Conservation (phyloP, 2,329 filamentous ascomycete species). For the Penicillium sp. region DNA sequence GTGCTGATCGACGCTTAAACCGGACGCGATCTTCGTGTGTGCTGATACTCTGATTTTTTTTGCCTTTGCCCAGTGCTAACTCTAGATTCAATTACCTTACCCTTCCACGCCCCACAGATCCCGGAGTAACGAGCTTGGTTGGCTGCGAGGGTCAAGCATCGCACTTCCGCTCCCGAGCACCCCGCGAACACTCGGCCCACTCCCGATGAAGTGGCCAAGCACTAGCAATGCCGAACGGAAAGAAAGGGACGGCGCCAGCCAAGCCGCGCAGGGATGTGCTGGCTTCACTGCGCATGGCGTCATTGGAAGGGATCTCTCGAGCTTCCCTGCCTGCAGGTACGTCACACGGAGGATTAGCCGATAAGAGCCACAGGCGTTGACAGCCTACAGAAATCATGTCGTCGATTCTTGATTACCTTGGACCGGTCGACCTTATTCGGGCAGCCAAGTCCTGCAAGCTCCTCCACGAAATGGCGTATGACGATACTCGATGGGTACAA, state of each 20-base stretch:
- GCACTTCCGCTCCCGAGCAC: constrained; percentile 3
- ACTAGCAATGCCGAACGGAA: constrained; percentile 50
- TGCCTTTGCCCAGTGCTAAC: background rate
- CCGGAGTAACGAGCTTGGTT: background rate
- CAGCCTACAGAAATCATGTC: constrained; percentile 72
- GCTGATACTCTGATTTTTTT: background rate
- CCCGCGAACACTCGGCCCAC: constrained; percentile 2
- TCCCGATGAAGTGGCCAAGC: constrained; percentile 29
- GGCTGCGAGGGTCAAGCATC: background rate
- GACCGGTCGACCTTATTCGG: constrained; percentile 78
- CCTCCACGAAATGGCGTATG: constrained; percentile 97
- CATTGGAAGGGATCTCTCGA: constrained; percentile 72
- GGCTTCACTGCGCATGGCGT: constrained; percentile 73
- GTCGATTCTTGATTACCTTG: constrained; percentile 84
- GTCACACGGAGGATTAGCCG: constrained; percentile 16
- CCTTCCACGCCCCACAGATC: background rate
- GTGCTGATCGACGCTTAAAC: constrained; percentile 8
- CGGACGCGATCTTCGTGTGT: constrained; percentile 5
- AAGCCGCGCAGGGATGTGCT: constrained; percentile 59
- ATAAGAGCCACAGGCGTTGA: constrained; percentile 21
- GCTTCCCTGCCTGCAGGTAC: constrained; percentile 79
- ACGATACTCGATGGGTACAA: constrained; percentile 92
- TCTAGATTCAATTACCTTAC: background rate
- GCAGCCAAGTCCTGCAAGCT: constrained; percentile 82
- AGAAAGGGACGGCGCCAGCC: constrained; percentile 41